Conservation (phyloP, 73 alveolate species). For the Paramecium bursaria region DNA sequence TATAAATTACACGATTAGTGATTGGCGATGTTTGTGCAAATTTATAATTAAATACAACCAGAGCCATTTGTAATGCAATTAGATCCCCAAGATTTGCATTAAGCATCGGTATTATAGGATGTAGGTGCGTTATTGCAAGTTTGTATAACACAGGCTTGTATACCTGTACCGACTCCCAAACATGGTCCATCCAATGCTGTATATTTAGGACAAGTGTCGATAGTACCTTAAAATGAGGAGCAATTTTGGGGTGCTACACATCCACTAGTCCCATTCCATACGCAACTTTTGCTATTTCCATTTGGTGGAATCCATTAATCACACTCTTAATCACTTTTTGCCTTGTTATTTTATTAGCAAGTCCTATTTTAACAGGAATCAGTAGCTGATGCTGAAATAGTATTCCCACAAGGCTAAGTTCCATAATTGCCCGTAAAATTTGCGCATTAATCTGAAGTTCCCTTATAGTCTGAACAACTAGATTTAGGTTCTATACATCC, state of each 20-base stretch:
- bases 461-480: slow-evolving; percentile 5
- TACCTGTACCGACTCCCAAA: not conserved
- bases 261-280: slow-evolving; percentile 29
- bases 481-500: slow-evolving; percentile 25
- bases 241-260: slow-evolving; percentile 50
- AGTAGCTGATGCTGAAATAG: slow-evolving; percentile 34
- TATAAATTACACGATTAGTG: slow-evolving; percentile 37
- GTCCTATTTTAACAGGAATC: not conserved
- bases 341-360: slow-evolving; percentile 27
- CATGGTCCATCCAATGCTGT: slow-evolving; percentile 52
- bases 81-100: not conserved
- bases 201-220: slow-evolving; percentile 28
- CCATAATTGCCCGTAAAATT: slow-evolving; percentile 35
- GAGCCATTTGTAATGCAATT: slow-evolving; percentile 28
- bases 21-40: slow-evolving; percentile 3
- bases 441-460: slow-evolving; percentile 33
- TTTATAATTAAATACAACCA: not conserved
- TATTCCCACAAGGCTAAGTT: slow-evolving; percentile 1
- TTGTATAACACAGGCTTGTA: slow-evolving; percentile 1
- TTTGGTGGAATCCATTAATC: too few relatives aligned
- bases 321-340: slow-evolving; percentile 31
- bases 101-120: not conserved
- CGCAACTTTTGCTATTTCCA: slow-evolving; percentile 7
- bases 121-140: slow-evolving; percentile 32
- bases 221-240: slow-evolving; percentile 33